phyloP scores from a whole-genome alignment of 2,329 filamentous ascomycete species.

The Fusarium cyanostomum region DNA sequence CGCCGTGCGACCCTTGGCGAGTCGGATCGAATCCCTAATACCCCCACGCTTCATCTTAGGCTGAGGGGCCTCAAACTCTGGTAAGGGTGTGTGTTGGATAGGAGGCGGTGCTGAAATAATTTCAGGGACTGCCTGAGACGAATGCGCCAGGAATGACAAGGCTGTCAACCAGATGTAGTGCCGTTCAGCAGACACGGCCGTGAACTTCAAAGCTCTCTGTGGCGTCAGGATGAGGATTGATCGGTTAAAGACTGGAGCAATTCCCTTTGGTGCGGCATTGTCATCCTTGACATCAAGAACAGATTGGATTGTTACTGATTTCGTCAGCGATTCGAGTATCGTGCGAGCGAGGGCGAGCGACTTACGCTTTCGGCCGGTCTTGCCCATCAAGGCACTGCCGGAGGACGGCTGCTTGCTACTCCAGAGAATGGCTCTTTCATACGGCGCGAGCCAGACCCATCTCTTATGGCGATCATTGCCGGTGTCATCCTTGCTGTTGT shows the following conservation, averaged over 20 bases:
- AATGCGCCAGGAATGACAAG: constrained; percentile 93
- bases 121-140: constrained; percentile 81
- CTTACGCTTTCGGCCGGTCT: constrained; percentile 93
- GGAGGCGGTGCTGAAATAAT: constrained; percentile 66
- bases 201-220: constrained; percentile 94
- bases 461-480: constrained; percentile 88
- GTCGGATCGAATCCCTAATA: constrained; percentile 88
- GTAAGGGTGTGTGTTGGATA: constrained; percentile 51
- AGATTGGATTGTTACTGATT: constrained; percentile 88
- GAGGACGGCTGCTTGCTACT: constrained; percentile 95
- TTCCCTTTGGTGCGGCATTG: constrained; percentile 81
- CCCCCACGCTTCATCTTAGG: constrained; percentile 59
- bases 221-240: constrained; percentile 96
- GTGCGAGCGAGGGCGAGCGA: constrained; percentile 41
- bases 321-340: constrained; percentile 45
- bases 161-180: constrained; percentile 97
- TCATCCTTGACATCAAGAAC: constrained; percentile 97
- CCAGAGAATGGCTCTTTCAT: constrained; percentile 96
- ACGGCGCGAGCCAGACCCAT: constrained; percentile 98
- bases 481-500: constrained; percentile 72
- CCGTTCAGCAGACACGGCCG: constrained; percentile 80
- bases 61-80: constrained; percentile 61
- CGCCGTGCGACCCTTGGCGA: constrained; percentile 77
- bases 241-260: constrained; percentile 77
- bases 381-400: constrained; percentile 88